Conservation (phyloP, 371 early-diverging fungal species). For the Dichotomocladium elegans region DNA sequence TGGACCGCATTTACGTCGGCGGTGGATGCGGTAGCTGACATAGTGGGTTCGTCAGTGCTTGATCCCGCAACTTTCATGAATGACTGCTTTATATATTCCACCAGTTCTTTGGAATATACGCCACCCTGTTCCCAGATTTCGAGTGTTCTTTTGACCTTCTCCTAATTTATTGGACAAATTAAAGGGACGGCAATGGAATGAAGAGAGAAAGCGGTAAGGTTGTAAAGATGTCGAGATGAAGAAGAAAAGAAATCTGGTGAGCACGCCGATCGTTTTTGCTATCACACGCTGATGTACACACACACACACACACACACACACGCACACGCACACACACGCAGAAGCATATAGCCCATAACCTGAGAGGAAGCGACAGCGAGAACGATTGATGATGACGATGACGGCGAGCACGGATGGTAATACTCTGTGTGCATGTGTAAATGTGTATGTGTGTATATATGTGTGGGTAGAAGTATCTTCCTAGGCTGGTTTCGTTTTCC, state of each 20-base stretch:
- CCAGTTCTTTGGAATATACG: conserved; percentile 37
- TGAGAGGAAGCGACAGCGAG: too few species aligned
- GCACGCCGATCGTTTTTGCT: too few species aligned
- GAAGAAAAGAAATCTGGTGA: not conserved
- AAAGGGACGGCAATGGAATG: not conserved
- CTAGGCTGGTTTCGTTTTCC: too few species aligned
- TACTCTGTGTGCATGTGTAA: too few species aligned
- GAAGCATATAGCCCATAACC: too few species aligned
- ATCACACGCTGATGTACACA: too few species aligned
- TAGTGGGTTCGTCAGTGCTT: conserved; percentile 9
- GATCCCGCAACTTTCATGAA: conserved; percentile 23
- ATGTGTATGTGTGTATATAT: too few species aligned
- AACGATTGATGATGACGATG: too few species aligned
- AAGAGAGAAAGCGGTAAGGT: not conserved
- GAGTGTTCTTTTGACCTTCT: conserved; percentile 49
- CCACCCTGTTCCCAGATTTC: conserved; percentile 50
- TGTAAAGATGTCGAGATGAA: not conserved
- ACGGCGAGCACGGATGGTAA: too few species aligned
- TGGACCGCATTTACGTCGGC: conserved; percentile 8
- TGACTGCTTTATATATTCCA: conserved; percentile 32
- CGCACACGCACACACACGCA: too few species aligned
- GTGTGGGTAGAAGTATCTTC: too few species aligned
- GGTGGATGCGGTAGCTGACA: not conserved
- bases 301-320: too few species aligned
- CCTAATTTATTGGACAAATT: conserved; percentile 31